Evolutionary conservation across 2,329 filamentous ascomycete genomes (phyloP).

Genomic region (Pseudocercospora eumusae): DNA sequence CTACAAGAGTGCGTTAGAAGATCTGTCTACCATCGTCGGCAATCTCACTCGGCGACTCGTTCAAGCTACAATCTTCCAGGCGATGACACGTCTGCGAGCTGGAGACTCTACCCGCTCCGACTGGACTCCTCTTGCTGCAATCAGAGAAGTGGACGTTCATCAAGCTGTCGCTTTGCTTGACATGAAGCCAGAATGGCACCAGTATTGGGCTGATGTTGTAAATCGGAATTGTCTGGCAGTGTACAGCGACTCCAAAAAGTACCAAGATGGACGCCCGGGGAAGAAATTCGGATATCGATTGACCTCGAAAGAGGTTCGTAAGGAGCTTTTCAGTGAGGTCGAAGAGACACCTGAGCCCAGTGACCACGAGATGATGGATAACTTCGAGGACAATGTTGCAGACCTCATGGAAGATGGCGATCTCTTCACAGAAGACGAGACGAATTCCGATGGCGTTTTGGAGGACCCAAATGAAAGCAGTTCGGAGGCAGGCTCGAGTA

Average conservation of each 20-base stretch:
- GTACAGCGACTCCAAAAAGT: constrained; percentile 38
- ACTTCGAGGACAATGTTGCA: not conserved
- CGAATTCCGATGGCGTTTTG: not conserved
- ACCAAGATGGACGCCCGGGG: constrained; percentile 31
- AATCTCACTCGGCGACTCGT: constrained; percentile 71
- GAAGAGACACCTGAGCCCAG: not conserved
- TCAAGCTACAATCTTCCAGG: constrained; percentile 67
- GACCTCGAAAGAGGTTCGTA: constrained; percentile 47
- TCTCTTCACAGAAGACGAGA: constrained; percentile 18
- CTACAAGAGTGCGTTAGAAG: constrained; percentile 71
- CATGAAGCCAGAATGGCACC: constrained; percentile 48
- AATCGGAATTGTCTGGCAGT: constrained; percentile 57
- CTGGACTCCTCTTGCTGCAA: constrained; percentile 29
- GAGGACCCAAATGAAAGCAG: not conserved
- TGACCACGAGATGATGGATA: not conserved
- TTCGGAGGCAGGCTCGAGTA: constrained; percentile 2
- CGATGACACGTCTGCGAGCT: constrained; percentile 67
- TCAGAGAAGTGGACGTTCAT: constrained; percentile 51
- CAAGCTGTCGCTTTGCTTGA: constrained; percentile 58
- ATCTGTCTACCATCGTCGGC: constrained; percentile 69
- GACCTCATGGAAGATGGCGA: constrained; percentile 21
- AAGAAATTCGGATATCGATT: constrained; percentile 34
- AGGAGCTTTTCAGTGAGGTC: constrained; percentile 37
- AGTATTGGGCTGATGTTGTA: constrained; percentile 56
- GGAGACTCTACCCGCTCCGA: constrained; percentile 34